phyloP scores from a whole-genome alignment of 176 grass and related monocot species.

The Saccharum spontaneum region DNA sequence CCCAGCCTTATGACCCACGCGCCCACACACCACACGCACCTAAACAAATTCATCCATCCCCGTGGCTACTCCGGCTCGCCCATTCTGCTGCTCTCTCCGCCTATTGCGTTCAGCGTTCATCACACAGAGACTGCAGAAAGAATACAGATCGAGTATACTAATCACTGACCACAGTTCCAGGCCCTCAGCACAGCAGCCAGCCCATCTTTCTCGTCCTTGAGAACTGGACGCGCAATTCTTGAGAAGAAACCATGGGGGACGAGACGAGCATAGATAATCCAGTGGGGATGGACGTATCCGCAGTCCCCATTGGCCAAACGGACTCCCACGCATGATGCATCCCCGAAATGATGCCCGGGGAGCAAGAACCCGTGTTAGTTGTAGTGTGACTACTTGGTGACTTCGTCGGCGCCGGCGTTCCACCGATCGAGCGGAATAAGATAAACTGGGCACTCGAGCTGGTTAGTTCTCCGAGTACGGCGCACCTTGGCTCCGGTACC shows the following conservation, averaged over 20 bases:
- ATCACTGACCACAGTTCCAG: neutral
- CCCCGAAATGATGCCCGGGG: constrained; percentile 31
- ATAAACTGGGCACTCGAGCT: constrained; percentile 11
- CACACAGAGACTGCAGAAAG: neutral
- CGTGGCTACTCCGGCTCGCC: constrained; percentile 1
- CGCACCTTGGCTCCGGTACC: neutral
- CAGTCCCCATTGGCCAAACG: constrained; percentile 22
- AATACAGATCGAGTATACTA: neutral
- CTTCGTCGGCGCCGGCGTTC: neutral
- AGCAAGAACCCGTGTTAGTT: constrained; percentile 42
- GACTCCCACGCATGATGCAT: neutral
- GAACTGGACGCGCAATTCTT: constrained; percentile 20
- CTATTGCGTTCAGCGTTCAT: neutral
- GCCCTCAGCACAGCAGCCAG: neutral
- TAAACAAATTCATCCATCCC: neutral
- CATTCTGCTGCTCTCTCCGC: neutral
- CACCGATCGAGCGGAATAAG: neutral
- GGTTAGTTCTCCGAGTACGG: constrained; percentile 4
- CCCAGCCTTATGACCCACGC: no score
- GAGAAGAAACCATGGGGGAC: neutral
- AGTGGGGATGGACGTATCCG: neutral
- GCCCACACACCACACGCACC: no score
- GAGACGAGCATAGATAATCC: neutral
- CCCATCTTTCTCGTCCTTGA: constrained; percentile 21
- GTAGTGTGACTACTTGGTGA: neutral